Percentiles rank a stretch among this genome's conserved stretches.
These are phyloP conservation scores for Phytopythium chamaehyphon DNA, from an alignment of 352 stramenopile genomes.

Conservation along the genomic window DNA sequence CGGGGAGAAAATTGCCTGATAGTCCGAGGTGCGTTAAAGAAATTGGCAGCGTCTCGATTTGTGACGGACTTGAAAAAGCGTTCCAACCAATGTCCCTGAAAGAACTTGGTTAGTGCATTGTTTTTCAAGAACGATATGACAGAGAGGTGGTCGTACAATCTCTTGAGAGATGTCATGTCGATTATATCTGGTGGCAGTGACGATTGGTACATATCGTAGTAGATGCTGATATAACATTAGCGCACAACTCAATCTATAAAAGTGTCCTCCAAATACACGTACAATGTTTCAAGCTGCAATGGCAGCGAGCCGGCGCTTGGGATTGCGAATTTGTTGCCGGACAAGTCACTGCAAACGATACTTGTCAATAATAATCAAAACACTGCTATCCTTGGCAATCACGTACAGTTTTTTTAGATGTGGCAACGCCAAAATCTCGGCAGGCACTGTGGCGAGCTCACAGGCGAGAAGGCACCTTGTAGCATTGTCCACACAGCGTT, in stretches of 20 bases:
- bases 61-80: slow-evolving; percentile 17
- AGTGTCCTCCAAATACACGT: background rate
- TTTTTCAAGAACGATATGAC: background rate
- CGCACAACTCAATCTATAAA: background rate
- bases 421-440: slow-evolving; percentile 25
- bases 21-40: slow-evolving; percentile 24
- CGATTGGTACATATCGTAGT: slow-evolving; percentile 7
- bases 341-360: slow-evolving; percentile 13
- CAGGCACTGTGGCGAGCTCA: slow-evolving; percentile 20
- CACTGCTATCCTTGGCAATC: background rate
- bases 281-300: slow-evolving; percentile 21
- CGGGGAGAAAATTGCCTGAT: slow-evolving; percentile 10
- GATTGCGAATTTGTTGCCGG: slow-evolving; percentile 15
- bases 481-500: background rate
- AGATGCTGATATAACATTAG: slow-evolving; percentile 1
- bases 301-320: slow-evolving; percentile 12
- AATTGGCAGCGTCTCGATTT: slow-evolving; percentile 17
- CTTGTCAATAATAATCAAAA: background rate
- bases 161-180: slow-evolving; percentile 16
- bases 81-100: slow-evolving; percentile 35
- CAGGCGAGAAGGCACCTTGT: slow-evolving; percentile 5
- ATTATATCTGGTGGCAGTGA: slow-evolving; percentile 12
- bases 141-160: slow-evolving; percentile 9
- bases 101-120: background rate
- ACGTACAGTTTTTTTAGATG: slow-evolving; percentile 30